Base-by-base conservation (phyloP, 2,329 filamentous ascomycete genomes). In the Fusarium bulbicola region DNA sequence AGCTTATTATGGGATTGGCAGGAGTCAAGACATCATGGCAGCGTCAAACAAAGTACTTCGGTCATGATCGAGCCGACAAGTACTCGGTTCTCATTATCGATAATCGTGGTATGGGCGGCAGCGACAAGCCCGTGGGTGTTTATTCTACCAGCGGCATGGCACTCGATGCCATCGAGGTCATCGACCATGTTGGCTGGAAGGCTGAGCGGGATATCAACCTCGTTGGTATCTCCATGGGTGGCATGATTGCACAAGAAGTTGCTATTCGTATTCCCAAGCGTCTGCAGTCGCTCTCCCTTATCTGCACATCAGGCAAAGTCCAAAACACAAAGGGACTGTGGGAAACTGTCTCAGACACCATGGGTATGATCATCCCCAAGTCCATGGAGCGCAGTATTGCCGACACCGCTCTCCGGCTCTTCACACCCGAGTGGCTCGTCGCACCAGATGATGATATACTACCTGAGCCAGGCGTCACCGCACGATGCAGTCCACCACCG, bases 171-270 rank as follows among this genome's bases (percentile, higher is more conserved):
- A 79, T 95, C 72, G 93, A 96, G 77, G 84, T 96, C 24, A 80
- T 89, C 34, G 87, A 91, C 73, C 88, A 93, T 76, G 80, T 96
- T 15, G 90, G 90, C 70, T 97, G 93, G 93, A 90, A 79, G 14
- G 79, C 66, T 53, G 81, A 60, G 72, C 86, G 79, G 76, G 85
- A 76, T 83, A 86, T 84, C 80, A 91, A 97, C 83, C 80, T 97
- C 59, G 85, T 93, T 39, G 95, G 94, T 63, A 90, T 95, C 73
- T 94, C 92, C 66, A 93, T 97, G 88, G 94, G 94, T 72, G 94
- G 95, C 78, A 97, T 97, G 95, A 95, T 97, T 76, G 90, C 93
- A 6, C 95, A 97, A 82, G 95, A 97, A 83, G 79, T 97, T 8
- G 90, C 87, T 28, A 84, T 82, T 74, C 80, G 85, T n/a, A 82